These are phyloP conservation scores for Alternaria sp. DNA, from an alignment of 2,329 filamentous ascomycete genomes.

Conservation along the genomic window DNA sequence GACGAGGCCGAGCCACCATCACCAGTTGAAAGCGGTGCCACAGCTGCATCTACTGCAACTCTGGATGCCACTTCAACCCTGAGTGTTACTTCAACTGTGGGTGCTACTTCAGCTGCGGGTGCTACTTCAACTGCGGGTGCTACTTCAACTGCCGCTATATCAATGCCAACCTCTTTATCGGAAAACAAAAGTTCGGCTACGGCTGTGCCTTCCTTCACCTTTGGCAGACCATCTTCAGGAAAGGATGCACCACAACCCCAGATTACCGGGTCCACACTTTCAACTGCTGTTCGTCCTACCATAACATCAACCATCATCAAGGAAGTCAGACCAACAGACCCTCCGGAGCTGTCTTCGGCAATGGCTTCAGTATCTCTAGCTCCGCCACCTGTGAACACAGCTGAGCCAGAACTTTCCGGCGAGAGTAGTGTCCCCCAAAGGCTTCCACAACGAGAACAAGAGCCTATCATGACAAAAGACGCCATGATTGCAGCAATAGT, in stretches of 20 bases:
- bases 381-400: constrained; percentile 3
- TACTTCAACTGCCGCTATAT: constrained; percentile 2
- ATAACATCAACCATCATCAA: constrained; percentile 8
- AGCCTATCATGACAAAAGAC: constrained; percentile 36
- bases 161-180: neutral
- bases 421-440: neutral
- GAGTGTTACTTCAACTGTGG: neutral
- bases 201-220: constrained; percentile 15
- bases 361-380: neutral
- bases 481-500: constrained; percentile 46
- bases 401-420: neutral
- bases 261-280: constrained; percentile 12
- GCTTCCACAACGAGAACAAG: constrained; percentile 7
- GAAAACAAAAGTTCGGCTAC: neutral
- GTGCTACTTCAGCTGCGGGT: neutral
- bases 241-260: constrained; percentile 20
- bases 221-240: constrained; percentile 1
- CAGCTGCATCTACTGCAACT: neutral
- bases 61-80: constrained; percentile 6
- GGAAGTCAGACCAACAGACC: constrained; percentile 6
- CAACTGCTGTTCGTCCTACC: constrained; percentile 6
- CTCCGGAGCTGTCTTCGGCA: constrained; percentile 1
- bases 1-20: constrained; percentile 23
- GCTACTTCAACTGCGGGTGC: neutral
- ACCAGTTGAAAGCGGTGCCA: constrained; percentile 11